Evolutionary conservation across 1,284 basidiomycete genomes (phyloP), one percentile per base, ranked within the genome.

Genomic region (Ganoderma sp.): DNA sequence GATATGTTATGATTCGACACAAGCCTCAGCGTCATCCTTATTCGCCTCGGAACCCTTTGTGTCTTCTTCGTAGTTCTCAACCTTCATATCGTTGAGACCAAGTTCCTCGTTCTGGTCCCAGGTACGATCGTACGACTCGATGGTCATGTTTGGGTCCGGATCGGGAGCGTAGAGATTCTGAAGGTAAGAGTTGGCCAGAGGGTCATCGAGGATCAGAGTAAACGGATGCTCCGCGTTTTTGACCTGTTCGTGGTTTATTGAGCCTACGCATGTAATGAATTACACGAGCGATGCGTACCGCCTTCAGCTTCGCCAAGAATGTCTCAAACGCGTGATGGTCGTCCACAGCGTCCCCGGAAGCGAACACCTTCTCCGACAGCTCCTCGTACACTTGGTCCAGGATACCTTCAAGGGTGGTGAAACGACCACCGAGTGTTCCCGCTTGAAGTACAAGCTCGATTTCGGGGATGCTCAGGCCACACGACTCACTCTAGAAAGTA

Each of bases 341-440:
- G 1, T 70, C 65, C 72, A 76, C 75, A 74, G 91, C 88, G 76
- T 96, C 95, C n/a, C 93, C 93, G 0, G 84, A 82, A 17, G 90
- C 86, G 76, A 97, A 91, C n/a, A 94, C 90, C 76, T 98, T 98
- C 73, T 94, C 91, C 28, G 91, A 92, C 10, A 99, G 87, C 79
- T 99, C 97, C 73, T 98, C 97, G 82, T 97, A 97, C 19, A 99
- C 89, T 78, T 99, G 98, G 72, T 94, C 89, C 57, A 99, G 84
- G 67, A 99, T 90, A 43, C 98, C 98, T 81, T 99, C 98, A 32
- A 99, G 84, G 1, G 98, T 99, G 0, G 98, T 99, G 83, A 99
- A 99, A 12, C 98, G 88, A n/a, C 97, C 98, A 25, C 98, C 98
- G 2, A 99, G 88, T 0, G 98, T 99, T 15, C 98, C 98, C 3